These are phyloP conservation scores for Fusarium gaditjirri DNA, from an alignment of 2,329 filamentous ascomycete genomes.

Conservation along the genomic window DNA sequence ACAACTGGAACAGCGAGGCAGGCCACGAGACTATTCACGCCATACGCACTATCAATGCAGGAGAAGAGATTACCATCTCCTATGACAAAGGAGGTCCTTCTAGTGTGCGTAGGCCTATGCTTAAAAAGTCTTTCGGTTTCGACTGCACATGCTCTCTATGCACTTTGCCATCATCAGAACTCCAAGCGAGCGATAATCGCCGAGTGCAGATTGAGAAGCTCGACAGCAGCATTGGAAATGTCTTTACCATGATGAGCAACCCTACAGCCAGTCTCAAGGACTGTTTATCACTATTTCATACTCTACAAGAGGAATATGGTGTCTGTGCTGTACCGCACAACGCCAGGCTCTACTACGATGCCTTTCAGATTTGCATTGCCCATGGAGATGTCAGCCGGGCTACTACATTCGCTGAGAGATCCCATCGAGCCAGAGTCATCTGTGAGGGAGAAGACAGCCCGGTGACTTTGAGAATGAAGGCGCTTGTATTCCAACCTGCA, in stretches of 20 bases:
- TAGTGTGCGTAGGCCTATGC: fast-evolving
- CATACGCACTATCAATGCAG: background rate
- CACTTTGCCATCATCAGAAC: background rate
- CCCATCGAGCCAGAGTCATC: background rate
- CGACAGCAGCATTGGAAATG: background rate
- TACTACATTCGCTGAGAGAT: background rate
- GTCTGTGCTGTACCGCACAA: background rate
- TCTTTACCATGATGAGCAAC: background rate
- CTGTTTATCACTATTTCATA: background rate
- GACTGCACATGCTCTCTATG: background rate
- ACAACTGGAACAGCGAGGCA: background rate
- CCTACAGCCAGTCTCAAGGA: background rate
- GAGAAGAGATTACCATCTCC: background rate
- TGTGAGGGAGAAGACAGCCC: background rate
- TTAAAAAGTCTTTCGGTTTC: background rate
- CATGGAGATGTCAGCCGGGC: background rate
- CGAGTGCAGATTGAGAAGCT: background rate
- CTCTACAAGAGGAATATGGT: background rate
- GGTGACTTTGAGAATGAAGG: background rate
- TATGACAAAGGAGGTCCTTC: background rate
- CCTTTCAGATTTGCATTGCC: background rate
- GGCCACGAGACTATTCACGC: background rate
- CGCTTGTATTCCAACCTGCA: background rate
- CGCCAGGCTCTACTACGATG: background rate
- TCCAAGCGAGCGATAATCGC: background rate